These are phyloP conservation scores for Solanum virginianum DNA, from an alignment of 257 asterid genomes.

Conservation along the genomic window DNA sequence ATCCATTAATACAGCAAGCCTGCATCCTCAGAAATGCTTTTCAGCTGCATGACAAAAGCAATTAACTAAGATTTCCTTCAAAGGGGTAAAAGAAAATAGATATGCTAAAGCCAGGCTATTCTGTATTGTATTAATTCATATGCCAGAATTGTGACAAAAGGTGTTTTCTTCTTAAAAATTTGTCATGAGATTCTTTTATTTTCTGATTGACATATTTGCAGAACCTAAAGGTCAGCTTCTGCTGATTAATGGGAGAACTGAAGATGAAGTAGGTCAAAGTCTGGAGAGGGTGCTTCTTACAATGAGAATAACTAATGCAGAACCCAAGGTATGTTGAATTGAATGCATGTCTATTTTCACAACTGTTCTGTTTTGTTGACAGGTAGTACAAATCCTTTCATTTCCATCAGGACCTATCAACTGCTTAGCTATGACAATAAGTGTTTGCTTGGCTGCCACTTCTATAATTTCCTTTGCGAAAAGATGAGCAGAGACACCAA, in stretches of 20 bases:
- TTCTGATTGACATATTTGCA: constrained; percentile 24
- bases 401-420: not conserved
- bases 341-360: not conserved
- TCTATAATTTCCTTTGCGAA: not conserved
- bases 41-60: not conserved
- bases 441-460: not conserved
- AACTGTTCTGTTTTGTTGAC: not conserved
- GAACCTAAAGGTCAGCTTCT: constrained; percentile 99
- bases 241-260: constrained; percentile 81
- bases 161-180: constrained; percentile 4
- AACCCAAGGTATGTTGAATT: constrained; percentile 55
- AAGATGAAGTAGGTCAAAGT: constrained; percentile 83
- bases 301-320: constrained; percentile 82
- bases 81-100: not conserved
- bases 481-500: not conserved
- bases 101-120: not conserved
- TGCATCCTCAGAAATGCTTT: not conserved
- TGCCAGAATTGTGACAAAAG: not conserved
- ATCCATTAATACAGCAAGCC: not conserved
- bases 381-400: not conserved
- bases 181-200: constrained; percentile 1
- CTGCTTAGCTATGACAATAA: not conserved
- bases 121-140: not conserved
- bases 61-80: not conserved
- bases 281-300: constrained; percentile 94